A percentile compares a stretch with the other conserved stretches of the same genome.
Conservation (phyloP, 164 flowering plant genomes). For the Buxus sempervirens region DNA sequence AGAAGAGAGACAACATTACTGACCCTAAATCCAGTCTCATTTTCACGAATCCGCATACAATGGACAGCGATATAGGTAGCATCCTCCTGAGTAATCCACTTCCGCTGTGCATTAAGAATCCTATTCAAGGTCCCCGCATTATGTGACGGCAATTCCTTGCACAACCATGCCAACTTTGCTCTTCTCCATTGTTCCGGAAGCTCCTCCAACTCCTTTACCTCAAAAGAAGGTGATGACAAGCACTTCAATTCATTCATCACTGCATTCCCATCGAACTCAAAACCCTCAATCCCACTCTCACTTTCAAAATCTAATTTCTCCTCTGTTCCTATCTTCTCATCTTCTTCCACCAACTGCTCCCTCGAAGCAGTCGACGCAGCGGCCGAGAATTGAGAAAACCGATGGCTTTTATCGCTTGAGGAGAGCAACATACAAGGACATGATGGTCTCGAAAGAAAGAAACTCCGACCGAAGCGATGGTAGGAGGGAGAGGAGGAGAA, state of each 20-base stretch:
- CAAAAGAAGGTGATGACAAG: conserved; percentile 32
- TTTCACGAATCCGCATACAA: conserved; percentile 77
- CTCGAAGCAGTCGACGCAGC: background rate
- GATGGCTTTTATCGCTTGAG: background rate
- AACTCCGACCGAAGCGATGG: conserved; percentile 1
- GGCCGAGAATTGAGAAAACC: background rate
- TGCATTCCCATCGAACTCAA: conserved; percentile 26
- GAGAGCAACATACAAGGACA: background rate
- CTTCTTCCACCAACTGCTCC: conserved; percentile 27
- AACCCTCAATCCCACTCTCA: conserved; percentile 15
- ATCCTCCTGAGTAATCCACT: conserved; percentile 83
- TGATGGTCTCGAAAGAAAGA: background rate
- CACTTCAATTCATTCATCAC: conserved; percentile 33
- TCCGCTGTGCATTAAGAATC: conserved; percentile 69
- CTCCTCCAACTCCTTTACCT: conserved; percentile 77
- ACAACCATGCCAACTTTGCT: conserved; percentile 82
- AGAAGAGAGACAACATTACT: background rate
- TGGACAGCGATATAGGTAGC: conserved; percentile 71
- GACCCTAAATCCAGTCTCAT: conserved; percentile 73
- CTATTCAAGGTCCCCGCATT: conserved; percentile 45
- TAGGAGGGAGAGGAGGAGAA: conserved; percentile 12
- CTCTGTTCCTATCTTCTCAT: background rate
- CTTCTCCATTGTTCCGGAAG: conserved; percentile 89
- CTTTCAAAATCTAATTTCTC: conserved; percentile 16
- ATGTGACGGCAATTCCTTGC: conserved; percentile 79